phyloP scores from a whole-genome alignment of 768 basidiomycete genomes.

The Hygrocybe coccinea region DNA sequence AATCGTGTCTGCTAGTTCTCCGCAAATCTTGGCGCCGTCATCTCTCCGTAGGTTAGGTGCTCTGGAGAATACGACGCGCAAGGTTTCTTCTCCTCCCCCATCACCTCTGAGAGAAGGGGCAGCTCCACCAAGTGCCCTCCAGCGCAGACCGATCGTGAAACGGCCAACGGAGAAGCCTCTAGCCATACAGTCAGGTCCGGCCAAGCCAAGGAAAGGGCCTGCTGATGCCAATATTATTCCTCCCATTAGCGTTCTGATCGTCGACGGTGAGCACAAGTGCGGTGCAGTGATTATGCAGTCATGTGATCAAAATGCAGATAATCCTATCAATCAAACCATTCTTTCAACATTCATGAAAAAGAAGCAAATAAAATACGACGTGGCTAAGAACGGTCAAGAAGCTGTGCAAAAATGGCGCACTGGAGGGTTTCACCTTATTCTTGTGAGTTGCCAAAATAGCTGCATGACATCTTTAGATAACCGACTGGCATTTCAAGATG shows the following conservation, averaged over 20 bases:
- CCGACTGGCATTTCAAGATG: constrained; percentile 59
- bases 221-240: constrained; percentile 77
- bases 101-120: constrained; percentile 12
- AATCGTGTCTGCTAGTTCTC: not conserved
- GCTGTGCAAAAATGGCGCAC: constrained; percentile 93
- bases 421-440: constrained; percentile 90
- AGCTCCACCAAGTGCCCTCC: not conserved
- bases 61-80: constrained; percentile 5
- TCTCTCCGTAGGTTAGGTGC: constrained; percentile 1
- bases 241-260: constrained; percentile 96
- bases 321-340: constrained; percentile 97
- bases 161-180: constrained; percentile 26
- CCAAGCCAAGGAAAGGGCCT: constrained; percentile 48
- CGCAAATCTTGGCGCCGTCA: not conserved
- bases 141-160: not conserved
- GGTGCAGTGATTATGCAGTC: constrained; percentile 8
- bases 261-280: constrained; percentile 66
- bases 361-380: constrained; percentile 91
- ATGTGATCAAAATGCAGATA: constrained; percentile 54
- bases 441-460: constrained; percentile 51
- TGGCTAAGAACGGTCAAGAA: constrained; percentile 92
- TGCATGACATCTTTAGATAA: constrained; percentile 1
- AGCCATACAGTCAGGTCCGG: constrained; percentile 26
- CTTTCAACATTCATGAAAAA: constrained; percentile 95
- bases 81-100: constrained; percentile 8